Evolutionary conservation across 2,329 filamentous ascomycete species (phyloP).

Genomic region (Cephalotrichum gorgonifer): DNA sequence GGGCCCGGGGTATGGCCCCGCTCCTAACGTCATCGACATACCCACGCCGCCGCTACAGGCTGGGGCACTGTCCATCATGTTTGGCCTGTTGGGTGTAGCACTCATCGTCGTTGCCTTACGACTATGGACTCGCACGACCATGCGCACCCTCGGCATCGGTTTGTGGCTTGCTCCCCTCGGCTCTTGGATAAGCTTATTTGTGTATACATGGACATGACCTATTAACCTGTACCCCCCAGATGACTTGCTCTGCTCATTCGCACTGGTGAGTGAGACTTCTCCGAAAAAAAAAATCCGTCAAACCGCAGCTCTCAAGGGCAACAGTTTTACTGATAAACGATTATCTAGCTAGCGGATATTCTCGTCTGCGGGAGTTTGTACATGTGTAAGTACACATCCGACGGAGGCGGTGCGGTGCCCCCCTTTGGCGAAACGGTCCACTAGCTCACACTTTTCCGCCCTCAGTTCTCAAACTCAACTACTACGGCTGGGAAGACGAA

Average conservation of each 20-base stretch:
- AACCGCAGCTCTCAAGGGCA: background rate
- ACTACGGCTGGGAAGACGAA: background rate
- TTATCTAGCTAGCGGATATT: conserved; percentile 7
- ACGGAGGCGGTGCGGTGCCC: conserved; percentile 6
- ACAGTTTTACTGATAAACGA: background rate
- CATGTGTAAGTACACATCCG: background rate
- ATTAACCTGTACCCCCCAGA: conserved; percentile 9
- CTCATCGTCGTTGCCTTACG: conserved; percentile 1
- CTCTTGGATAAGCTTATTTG: background rate
- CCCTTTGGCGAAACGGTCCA: background rate
- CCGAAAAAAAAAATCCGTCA: background rate
- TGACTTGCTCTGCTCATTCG: conserved; percentile 13
- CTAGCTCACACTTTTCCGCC: background rate
- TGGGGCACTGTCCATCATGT: conserved; percentile 3
- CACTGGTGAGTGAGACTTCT: conserved; percentile 8
- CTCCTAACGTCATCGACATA: conserved; percentile 24
- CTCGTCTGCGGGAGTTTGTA: conserved; percentile 11
- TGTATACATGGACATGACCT: background rate
- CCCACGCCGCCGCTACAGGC: conserved; percentile 4
- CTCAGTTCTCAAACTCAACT: conserved; percentile 2
- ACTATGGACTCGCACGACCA: background rate
- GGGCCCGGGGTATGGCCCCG: conserved; percentile 28
- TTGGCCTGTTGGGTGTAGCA: background rate
- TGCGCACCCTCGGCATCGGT: conserved; percentile 4
- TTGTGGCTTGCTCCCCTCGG: background rate